Base-by-base conservation (phyloP, 2,329 filamentous ascomycete species). In the Beauveria medogensis region DNA sequence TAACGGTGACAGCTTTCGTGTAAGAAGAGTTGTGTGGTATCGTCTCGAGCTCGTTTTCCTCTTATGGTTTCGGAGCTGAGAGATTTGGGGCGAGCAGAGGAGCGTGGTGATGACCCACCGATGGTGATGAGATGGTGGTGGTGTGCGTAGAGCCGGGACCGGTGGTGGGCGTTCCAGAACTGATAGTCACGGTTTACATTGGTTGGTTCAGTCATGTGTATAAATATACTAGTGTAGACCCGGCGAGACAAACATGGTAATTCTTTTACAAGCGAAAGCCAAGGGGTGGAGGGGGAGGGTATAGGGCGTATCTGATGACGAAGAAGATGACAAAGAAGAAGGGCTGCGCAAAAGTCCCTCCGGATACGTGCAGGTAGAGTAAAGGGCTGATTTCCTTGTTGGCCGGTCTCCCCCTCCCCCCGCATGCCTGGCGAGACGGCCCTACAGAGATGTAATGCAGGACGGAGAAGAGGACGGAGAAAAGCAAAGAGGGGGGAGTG, bases 301-400 rank as follows among this genome's bases (percentile, higher is more conserved):
- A 28, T 55, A 55, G 53, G 43, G 55, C 43, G 43, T 57, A 44
- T 7, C 16, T 28, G 28, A 57, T 57, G 55, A 57, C 55, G 55
- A 57, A 57, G 54, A 37, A 46, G 43, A 57, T 57, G 55, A 57
- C 55, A 57, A 57, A 57, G 18, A 30, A n/a, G 18, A 34, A 34
- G 30, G 30, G 10, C 30, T 34, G 4, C 30, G 30, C 55, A 57
- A 57, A 57, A 57, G 55, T 57, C 40, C 55, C 55, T 57, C 52
- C 22, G 43, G 52, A 40, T 24, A 20, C 37, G 43, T 22, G 50
- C 20, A 40, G 14, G 50, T 2, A 37, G 30, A 6, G 5, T 7
- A 12, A 34, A 34, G 30, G 10, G 30, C 30, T 34, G 10, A 18
- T 24, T 22, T 5, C 18, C 24, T 12, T 22, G 37, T 48, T 22